Evolutionary conservation across 345 rosid genomes (phyloP).

Genomic region (Clausena lansium): DNA sequence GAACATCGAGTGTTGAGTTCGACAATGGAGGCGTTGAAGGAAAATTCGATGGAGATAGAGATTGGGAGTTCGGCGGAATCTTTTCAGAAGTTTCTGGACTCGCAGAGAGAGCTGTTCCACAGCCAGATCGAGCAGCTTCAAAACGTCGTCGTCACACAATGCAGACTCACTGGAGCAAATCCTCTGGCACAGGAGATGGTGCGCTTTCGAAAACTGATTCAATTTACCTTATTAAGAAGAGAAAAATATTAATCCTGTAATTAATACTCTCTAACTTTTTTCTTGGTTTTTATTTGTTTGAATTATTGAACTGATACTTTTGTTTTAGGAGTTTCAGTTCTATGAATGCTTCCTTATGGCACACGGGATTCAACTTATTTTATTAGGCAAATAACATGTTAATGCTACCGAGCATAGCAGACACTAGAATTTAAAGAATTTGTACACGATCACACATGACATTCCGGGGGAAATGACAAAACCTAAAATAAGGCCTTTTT

Average conservation of each 20-base stretch:
- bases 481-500: no score
- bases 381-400: background rate
- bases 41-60: slow-evolving; percentile 42
- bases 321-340: background rate
- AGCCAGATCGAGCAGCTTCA: slow-evolving; percentile 85
- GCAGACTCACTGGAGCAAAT: slow-evolving; percentile 95
- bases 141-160: slow-evolving; percentile 73
- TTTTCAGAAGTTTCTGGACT: slow-evolving; percentile 51
- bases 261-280: background rate
- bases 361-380: background rate
- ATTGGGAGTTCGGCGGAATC: slow-evolving; percentile 68
- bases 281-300: background rate
- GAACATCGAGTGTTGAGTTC: slow-evolving; percentile 29
- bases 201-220: slow-evolving; percentile 15
- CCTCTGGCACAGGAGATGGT: slow-evolving; percentile 99
- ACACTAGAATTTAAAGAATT: background rate
- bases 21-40: slow-evolving; percentile 55
- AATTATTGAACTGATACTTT: background rate
- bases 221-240: background rate
- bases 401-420: background rate
- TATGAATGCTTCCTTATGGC: background rate
- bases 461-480: background rate
- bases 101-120: slow-evolving; percentile 77
- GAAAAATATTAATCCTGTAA: background rate
- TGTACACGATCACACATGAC: background rate